phyloP scores from a whole-genome alignment of 23 red algal genomes.

The Pyropia yezoensis region DNA sequence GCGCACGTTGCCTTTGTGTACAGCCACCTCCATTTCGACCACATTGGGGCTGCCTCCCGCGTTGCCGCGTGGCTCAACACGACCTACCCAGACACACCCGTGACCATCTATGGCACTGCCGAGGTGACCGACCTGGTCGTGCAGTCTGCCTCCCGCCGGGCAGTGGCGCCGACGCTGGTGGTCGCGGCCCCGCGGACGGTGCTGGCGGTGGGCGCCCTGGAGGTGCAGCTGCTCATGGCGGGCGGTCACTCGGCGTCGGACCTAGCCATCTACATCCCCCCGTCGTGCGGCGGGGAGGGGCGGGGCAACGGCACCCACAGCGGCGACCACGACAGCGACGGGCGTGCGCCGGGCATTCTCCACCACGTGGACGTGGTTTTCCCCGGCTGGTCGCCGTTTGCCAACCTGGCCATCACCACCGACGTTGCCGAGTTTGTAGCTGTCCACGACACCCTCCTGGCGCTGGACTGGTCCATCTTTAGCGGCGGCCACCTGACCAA shows the following conservation, averaged over 20 bases:
- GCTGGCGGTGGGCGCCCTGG: constrained; percentile 2
- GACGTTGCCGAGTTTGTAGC: constrained; percentile 1
- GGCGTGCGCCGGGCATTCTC: constrained; percentile 2
- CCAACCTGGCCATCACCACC: constrained; percentile 11
- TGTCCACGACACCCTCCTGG: constrained; percentile 1
- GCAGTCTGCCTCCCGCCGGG: neutral
- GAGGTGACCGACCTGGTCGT: neutral
- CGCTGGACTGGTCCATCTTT: constrained; percentile 12
- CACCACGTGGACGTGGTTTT: constrained; percentile 17
- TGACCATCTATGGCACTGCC: constrained; percentile 9
- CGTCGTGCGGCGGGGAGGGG: neutral
- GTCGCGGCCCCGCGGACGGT: neutral
- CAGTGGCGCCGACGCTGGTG: constrained; percentile 13
- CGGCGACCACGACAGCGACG: neutral
- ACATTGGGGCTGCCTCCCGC: constrained; percentile 16
- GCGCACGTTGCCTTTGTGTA: constrained; percentile 12
- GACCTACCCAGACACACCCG: neutral
- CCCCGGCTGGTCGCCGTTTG: constrained; percentile 14
- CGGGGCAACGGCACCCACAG: neutral
- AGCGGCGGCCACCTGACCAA: constrained; percentile 6
- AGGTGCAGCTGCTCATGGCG: constrained; percentile 10
- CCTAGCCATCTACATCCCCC: constrained; percentile 13
- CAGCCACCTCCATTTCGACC: constrained; percentile 24
- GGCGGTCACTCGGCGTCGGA: constrained; percentile 25
- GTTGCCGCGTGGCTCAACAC: constrained; percentile 4